A percentile compares a stretch with the other conserved stretches of the same genome.
phyloP scores from a whole-genome alignment of 352 stramenopile species.

The Globisporangium canariense region DNA sequence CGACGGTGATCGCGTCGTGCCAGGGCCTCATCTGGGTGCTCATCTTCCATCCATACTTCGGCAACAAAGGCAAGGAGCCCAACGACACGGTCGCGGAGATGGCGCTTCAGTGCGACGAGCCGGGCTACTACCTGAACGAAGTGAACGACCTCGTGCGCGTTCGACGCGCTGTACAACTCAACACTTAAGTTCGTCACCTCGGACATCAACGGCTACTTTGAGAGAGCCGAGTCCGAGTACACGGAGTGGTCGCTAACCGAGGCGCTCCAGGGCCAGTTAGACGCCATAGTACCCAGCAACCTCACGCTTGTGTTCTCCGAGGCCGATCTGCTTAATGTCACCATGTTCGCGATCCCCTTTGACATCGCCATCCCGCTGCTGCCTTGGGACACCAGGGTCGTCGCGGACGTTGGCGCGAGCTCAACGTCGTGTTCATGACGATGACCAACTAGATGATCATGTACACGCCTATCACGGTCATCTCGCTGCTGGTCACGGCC shows the following conservation, averaged over 20 bases:
- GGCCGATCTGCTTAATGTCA: constrained; percentile 34
- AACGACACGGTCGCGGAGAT: not conserved
- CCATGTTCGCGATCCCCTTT: constrained; percentile 42
- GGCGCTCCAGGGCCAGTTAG: constrained; percentile 25
- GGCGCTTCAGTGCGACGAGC: not conserved
- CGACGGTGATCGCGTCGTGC: not conserved
- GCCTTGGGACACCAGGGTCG: constrained; percentile 14
- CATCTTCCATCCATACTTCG: constrained; percentile 26
- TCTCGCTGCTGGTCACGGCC: constrained; percentile 34
- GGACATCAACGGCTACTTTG: too few species aligned
- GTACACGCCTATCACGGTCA: constrained; percentile 36
- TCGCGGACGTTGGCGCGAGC: constrained; percentile 27
- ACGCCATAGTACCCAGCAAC: constrained; percentile 36
- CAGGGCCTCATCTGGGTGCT: constrained; percentile 25
- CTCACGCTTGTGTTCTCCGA: constrained; percentile 35
- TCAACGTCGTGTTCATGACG: constrained; percentile 40
- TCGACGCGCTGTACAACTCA: too few species aligned
- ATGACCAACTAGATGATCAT: constrained; percentile 41
- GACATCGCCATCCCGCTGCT: constrained; percentile 22
- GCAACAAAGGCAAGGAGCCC: constrained; percentile 7
- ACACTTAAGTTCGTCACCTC: too few species aligned
- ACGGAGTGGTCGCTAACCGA: constrained; percentile 22
- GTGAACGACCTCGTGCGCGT: not conserved
- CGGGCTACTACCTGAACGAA: constrained; percentile 23
- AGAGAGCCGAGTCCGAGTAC: too few species aligned